Evolutionary conservation across 441 rosid genomes (phyloP).

Genomic region (Cnidoscolus chayamansa): DNA sequence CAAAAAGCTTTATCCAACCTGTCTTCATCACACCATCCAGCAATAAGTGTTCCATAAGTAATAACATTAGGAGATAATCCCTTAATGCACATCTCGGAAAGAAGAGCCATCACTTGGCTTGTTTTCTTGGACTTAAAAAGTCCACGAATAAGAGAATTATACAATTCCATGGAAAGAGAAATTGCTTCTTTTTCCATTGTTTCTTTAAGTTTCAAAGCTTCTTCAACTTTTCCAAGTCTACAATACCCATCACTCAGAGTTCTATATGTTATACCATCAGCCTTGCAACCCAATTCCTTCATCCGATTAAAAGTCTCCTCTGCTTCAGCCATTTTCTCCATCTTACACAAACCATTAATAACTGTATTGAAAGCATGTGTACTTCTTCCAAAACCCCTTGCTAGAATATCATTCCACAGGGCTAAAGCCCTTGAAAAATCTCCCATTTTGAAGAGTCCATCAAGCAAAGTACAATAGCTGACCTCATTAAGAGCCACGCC

Average conservation of each 20-base stretch:
- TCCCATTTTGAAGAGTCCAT: conserved; percentile 59
- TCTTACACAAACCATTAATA: conserved; percentile 71
- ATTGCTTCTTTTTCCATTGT: conserved; percentile 47
- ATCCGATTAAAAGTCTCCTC: conserved; percentile 53
- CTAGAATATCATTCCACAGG: conserved; percentile 69
- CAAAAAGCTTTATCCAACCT: conserved; percentile 56
- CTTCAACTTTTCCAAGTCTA: conserved; percentile 55
- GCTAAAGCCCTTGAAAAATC: conserved; percentile 49
- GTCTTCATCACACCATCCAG: conserved; percentile 65
- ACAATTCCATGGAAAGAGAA: conserved; percentile 55
- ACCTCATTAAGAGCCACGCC: conserved; percentile 48
- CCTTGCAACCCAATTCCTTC: conserved; percentile 52
- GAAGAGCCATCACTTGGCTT: conserved; percentile 38
- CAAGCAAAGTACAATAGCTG: conserved; percentile 64
- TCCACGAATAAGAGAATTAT: conserved; percentile 63
- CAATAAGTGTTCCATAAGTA: conserved; percentile 58
- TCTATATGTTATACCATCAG: conserved; percentile 69
- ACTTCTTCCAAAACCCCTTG: conserved; percentile 53
- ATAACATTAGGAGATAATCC: conserved; percentile 47
- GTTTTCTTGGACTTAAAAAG: conserved; percentile 48
- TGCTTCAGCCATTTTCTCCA: conserved; percentile 66
- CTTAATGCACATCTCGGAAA: conserved; percentile 39
- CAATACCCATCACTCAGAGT: conserved; percentile 67
- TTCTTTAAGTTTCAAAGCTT: conserved; percentile 52
- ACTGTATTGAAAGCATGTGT: conserved; percentile 58